Conservation (phyloP, 805 yeast species). For the Yarrowia keelungensis region DNA sequence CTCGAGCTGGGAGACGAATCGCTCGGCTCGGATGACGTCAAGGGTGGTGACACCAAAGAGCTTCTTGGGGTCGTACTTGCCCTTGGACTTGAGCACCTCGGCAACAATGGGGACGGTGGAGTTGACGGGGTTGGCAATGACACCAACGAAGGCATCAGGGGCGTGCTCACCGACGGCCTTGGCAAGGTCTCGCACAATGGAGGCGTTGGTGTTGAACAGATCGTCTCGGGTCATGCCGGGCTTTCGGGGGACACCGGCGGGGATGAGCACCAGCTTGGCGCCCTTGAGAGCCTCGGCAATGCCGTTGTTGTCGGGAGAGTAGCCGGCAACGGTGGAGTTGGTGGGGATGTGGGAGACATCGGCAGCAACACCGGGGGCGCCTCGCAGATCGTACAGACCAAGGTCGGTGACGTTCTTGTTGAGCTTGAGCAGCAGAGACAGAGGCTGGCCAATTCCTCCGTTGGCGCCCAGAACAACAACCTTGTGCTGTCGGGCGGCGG, state of each 20-base stretch:
- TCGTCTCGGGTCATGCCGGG: conserved; percentile 96
- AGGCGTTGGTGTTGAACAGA: conserved; percentile 81
- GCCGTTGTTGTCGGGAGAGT: conserved; percentile 69
- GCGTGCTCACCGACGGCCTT: conserved; percentile 73
- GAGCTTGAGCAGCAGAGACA: conserved; percentile 79
- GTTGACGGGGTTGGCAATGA: conserved; percentile 93
- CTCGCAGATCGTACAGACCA: conserved; percentile 84
- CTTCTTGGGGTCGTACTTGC: conserved; percentile 71
- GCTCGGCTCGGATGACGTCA: conserved; percentile 87
- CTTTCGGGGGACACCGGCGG: conserved; percentile 92
- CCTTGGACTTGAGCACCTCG: conserved; percentile 72
- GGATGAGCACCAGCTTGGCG: conserved; percentile 86
- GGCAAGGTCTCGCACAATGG: conserved; percentile 76
- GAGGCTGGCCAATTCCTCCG: conserved; percentile 94
- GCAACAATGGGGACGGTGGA: conserved; percentile 91
- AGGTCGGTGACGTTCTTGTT: conserved; percentile 67
- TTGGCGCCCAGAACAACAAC: conserved; percentile 81
- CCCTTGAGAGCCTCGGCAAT: conserved; percentile 73
- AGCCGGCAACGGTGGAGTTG: conserved; percentile 63
- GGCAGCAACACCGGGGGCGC: conserved; percentile 85
- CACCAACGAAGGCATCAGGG: conserved; percentile 77
- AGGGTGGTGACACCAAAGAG: conserved; percentile 89
- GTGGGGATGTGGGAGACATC: conserved; percentile 86
- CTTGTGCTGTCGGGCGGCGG: conserved; percentile 43
- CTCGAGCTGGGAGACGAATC: conserved; percentile 54